Evolutionary conservation across 2,329 filamentous ascomycete species (phyloP).

Genomic region (Colletotrichum neosansevieriae): DNA sequence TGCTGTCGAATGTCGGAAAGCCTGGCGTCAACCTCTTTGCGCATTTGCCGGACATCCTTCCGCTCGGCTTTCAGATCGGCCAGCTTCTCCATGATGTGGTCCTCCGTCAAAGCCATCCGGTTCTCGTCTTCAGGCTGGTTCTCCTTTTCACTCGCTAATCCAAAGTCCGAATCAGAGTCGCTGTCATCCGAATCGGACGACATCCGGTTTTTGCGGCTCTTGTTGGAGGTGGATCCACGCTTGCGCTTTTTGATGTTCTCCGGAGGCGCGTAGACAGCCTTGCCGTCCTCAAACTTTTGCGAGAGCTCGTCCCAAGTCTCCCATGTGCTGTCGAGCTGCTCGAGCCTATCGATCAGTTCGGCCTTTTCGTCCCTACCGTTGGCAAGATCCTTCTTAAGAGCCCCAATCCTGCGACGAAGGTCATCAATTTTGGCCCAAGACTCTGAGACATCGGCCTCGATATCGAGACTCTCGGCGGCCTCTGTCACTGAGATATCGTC

Average conservation of each 20-base stretch:
- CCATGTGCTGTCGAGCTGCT: conserved; percentile 41
- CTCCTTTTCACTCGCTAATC: conserved; percentile 33
- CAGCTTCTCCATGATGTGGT: conserved; percentile 22
- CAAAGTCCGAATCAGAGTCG: conserved; percentile 40
- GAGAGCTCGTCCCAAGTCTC: conserved; percentile 44
- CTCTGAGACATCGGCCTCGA: conserved; percentile 43
- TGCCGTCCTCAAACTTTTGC: conserved; percentile 36
- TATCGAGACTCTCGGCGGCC: conserved; percentile 50
- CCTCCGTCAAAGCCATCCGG: conserved; percentile 19
- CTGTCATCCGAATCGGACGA: conserved; percentile 37
- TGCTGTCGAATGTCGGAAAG: conserved; percentile 11
- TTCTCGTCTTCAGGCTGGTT: conserved; percentile 13
- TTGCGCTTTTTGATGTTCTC: conserved; percentile 43
- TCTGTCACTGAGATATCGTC: conserved; percentile 65
- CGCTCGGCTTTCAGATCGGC: conserved; percentile 34
- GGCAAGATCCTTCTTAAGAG: conserved; percentile 41
- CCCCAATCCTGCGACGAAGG: conserved; percentile 43
- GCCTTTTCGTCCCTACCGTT: conserved; percentile 21
- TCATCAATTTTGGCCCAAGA: conserved; percentile 49
- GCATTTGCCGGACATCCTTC: conserved; percentile 39
- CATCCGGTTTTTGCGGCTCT: conserved; percentile 33
- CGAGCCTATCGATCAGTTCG: conserved; percentile 40
- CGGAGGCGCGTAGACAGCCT: conserved; percentile 43
- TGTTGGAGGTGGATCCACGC: conserved; percentile 14
- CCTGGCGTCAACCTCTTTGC: conserved; percentile 38